These are phyloP conservation scores for Alternaria sp. DNA, from an alignment of 2,329 filamentous ascomycete species.

Conservation along the genomic window DNA sequence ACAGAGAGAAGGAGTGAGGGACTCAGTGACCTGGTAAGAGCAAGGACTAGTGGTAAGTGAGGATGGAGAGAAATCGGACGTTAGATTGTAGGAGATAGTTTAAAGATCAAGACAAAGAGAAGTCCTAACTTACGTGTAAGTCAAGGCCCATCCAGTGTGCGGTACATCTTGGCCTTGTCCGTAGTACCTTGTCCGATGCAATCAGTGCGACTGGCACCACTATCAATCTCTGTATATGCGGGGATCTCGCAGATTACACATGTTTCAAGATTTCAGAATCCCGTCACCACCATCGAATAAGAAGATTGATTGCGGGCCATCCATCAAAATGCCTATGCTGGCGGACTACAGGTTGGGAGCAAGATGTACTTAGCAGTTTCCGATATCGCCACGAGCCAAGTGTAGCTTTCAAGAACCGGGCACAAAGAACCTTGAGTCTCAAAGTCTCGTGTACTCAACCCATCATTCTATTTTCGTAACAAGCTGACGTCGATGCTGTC, in stretches of 20 bases:
- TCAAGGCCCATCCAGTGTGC: not conserved
- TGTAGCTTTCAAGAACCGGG: fast-evolving
- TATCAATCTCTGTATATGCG: not conserved
- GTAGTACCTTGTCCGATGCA: not conserved
- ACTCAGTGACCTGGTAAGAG: too few species aligned
- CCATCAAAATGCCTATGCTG: too few species aligned
- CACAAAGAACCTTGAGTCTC: not conserved
- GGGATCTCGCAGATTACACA: not conserved
- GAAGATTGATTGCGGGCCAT: too few species aligned
- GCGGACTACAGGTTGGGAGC: too few species aligned
- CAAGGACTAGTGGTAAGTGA: not conserved
- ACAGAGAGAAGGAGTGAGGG: too few species aligned
- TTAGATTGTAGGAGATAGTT: not conserved
- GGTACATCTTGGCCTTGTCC: not conserved
- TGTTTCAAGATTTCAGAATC: not conserved
- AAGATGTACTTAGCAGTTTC: not conserved
- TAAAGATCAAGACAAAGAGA: not conserved
- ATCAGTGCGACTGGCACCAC: not conserved
- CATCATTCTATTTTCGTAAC: not conserved
- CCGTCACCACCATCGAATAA: not conserved
- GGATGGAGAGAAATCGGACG: not conserved
- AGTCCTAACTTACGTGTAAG: not conserved
- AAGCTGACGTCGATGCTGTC: not conserved
- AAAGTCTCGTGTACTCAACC: not conserved
- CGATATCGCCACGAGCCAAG: not conserved